phyloP scores from a whole-genome alignment of 352 stramenopile genomes.

The Sclerospora graminicola region DNA sequence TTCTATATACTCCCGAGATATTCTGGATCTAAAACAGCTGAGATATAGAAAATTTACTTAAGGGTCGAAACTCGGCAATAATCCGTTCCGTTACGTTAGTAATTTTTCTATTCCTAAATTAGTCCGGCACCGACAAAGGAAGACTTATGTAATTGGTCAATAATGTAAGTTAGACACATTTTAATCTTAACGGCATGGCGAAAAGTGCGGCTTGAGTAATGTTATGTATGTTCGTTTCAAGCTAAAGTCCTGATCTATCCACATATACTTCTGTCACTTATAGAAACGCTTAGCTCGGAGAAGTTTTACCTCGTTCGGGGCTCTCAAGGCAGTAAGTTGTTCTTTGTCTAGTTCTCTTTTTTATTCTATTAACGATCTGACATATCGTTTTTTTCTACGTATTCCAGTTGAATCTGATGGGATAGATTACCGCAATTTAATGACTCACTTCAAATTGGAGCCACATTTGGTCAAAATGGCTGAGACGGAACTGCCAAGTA shows the following conservation, averaged over 20 bases:
- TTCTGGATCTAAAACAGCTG: too few relatives aligned
- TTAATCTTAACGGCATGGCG: too few relatives aligned
- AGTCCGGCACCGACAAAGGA: too few relatives aligned
- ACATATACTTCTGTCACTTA: not conserved
- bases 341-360: not conserved
- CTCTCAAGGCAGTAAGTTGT: conserved; percentile 39
- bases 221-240: too few relatives aligned
- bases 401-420: conserved; percentile 44
- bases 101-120: too few relatives aligned
- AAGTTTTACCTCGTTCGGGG: conserved; percentile 53
- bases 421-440: conserved; percentile 46
- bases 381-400: not conserved
- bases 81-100: too few relatives aligned
- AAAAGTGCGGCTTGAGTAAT: too few relatives aligned
- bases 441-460: conserved; percentile 64
- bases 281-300: conserved; percentile 26
- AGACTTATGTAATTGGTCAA: too few relatives aligned
- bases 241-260: conserved; percentile 1
- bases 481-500: conserved; percentile 39
- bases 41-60: too few relatives aligned
- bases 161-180: too few relatives aligned
- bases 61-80: too few relatives aligned
- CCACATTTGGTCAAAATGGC: conserved; percentile 50
- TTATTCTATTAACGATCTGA: not conserved
- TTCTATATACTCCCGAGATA: too few relatives aligned